Base-by-base conservation (phyloP, 208 protist species). In the Lotmaria passim region DNA sequence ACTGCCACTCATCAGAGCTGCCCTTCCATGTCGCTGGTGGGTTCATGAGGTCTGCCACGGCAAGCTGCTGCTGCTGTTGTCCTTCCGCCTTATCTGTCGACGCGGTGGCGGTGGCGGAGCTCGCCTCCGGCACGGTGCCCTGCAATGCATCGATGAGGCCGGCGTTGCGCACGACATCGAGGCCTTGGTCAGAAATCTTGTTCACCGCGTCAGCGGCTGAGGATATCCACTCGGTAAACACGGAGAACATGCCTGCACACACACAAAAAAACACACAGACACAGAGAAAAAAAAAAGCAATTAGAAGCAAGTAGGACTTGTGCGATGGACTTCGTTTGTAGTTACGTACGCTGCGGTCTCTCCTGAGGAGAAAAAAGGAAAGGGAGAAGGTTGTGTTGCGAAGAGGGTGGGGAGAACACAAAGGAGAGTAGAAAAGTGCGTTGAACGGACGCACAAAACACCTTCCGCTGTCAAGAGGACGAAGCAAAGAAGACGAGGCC, bases 1-100 rank as follows among this genome's bases (percentile, higher is more conserved):
- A 71, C 21, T 31, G 30, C 86, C 86, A 91, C 58, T 91, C 86
- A 31, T 76, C 79, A 6, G 15, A 17, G 21, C 82, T 63, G 11
- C 57, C 69, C 26, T 64, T 44, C 86, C 86, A 91, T 12, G 48
- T 19, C 2, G 56, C 1, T 1, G 86, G 82, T 15, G 75, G 57
- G 2, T 59, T 28, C 36, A 75, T 78, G 34, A 80, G 64, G 19
- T 62, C 55, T 14, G 26, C 63, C 34, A 71, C 15, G 24, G 73
- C 28, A 14, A 68, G 44, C 23, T 14, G 19, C 53, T 26, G n/a
- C n/a, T n/a, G n/a, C n/a, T n/a, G n/a, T n/a, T n/a, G n/a, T n/a
- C n/a, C n/a, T n/a, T n/a, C n/a, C n/a, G n/a, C n/a, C n/a, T n/a
- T 41, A 30, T 24, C 51, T 1, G n/a, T 26, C 3, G 53, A 19